Evolutionary conservation across 1,284 basidiomycete genomes (phyloP).

Genomic region (Microbotryum lychnidis-dioicae): DNA sequence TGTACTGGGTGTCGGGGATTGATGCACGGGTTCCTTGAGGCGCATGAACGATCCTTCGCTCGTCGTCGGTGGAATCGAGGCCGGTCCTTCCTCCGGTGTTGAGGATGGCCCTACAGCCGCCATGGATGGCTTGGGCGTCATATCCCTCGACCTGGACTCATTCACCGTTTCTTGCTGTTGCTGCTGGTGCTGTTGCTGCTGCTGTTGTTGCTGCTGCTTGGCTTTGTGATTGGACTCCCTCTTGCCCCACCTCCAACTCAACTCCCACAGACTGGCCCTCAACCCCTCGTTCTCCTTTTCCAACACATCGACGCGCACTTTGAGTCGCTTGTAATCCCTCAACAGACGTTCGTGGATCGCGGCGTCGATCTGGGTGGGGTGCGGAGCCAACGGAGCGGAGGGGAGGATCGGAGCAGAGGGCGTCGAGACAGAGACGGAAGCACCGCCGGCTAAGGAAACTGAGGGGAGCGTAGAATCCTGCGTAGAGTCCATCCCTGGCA

Average conservation of each 20-base stretch:
- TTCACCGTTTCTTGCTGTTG: too few relatives aligned
- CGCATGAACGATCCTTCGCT: slow-evolving; percentile 3
- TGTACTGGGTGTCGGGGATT: not conserved
- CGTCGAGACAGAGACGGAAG: too few relatives aligned
- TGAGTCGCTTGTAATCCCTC: slow-evolving; percentile 13
- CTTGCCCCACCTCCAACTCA: slow-evolving; percentile 8
- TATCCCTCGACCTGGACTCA: not conserved
- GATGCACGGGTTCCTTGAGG: slow-evolving; percentile 6
- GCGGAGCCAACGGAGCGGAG: not conserved
- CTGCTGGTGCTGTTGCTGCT: not conserved
- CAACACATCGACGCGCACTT: slow-evolving; percentile 2
- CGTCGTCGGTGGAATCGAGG: not conserved
- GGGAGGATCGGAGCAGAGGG: too few relatives aligned
- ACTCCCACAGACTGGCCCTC: slow-evolving; percentile 13
- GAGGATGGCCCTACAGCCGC: not conserved
- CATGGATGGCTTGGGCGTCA: not conserved
- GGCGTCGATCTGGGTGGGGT: slow-evolving; percentile 4
- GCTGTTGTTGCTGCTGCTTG: not conserved
- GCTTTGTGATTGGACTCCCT: not conserved
- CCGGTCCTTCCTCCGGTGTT: not conserved
- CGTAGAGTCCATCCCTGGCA: too few relatives aligned
- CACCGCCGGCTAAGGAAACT: too few relatives aligned
- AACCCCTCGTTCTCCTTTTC: slow-evolving; percentile 17
- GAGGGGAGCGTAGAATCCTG: too few relatives aligned
- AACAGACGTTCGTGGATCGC: slow-evolving; percentile 6